A percentile compares a stretch with the other conserved stretches of the same genome.
These are phyloP conservation scores for Aspergillus sp. DNA, from an alignment of 2,329 filamentous ascomycete species.

Conservation along the genomic window DNA sequence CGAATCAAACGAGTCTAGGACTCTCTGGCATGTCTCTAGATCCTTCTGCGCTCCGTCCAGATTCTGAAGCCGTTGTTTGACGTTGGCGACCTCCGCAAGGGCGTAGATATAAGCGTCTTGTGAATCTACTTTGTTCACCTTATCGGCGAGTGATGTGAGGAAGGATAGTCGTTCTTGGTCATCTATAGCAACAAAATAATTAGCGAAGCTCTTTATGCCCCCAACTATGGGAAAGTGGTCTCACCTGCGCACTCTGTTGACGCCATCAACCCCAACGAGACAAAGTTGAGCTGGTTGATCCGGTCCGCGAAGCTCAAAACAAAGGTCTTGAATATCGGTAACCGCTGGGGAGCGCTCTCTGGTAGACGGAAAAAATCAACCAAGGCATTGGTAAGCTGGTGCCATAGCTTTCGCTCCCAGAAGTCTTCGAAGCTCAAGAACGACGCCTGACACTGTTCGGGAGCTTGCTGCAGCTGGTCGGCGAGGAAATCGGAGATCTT, in stretches of 20 bases:
- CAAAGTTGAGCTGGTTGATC: constrained; percentile 98
- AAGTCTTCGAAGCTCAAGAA: constrained; percentile 92
- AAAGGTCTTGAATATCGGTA: constrained; percentile 91
- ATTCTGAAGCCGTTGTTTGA: constrained; percentile 78
- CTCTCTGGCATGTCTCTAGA: constrained; percentile 80
- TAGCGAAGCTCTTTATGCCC: constrained; percentile 1
- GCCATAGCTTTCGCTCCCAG: constrained; percentile 99
- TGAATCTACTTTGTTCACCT: constrained; percentile 87
- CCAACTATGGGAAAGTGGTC: neutral
- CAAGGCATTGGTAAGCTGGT: constrained; percentile 90
- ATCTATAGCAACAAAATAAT: constrained; percentile 54
- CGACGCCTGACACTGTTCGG: constrained; percentile 81
- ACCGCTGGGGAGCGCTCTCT: constrained; percentile 77
- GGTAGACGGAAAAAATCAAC: constrained; percentile 83
- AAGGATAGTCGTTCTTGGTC: constrained; percentile 83
- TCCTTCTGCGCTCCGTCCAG: constrained; percentile 82
- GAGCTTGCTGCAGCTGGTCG: constrained; percentile 83
- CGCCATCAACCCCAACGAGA: constrained; percentile 83
- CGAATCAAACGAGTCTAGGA: constrained; percentile 88
- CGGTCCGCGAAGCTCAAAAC: constrained; percentile 95
- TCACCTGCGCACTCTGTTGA: constrained; percentile 68
- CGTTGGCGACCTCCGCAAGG: constrained; percentile 82
- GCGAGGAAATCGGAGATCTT: constrained; percentile 88
- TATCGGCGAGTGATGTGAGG: constrained; percentile 76
- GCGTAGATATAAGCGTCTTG: constrained; percentile 97